These are phyloP conservation scores for Pichia inconspicua DNA, from an alignment of 1,139 yeast species.

Conservation along the genomic window DNA sequence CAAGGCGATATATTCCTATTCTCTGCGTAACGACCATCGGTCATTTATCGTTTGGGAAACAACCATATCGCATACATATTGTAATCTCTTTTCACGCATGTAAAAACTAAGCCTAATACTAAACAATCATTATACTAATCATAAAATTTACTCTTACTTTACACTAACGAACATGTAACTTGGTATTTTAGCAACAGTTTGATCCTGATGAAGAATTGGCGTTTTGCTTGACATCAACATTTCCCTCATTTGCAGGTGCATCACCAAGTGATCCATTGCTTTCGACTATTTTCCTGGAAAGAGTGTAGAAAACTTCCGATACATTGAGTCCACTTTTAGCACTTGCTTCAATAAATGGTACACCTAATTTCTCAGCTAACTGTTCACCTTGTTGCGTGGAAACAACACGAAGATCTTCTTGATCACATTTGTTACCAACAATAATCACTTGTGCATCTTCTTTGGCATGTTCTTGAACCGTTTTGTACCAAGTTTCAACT, in stretches of 20 bases:
- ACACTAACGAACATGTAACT: background rate
- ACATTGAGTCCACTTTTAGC: constrained; percentile 93
- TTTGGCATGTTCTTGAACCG: constrained; percentile 93
- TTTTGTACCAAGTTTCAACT: constrained; percentile 84
- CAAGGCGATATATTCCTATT: constrained; percentile 85
- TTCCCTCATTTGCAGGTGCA: constrained; percentile 22
- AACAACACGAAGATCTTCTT: constrained; percentile 68
- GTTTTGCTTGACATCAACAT: constrained; percentile 39
- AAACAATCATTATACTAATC: background rate
- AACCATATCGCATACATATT: constrained; percentile 78
- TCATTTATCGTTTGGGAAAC: constrained; percentile 83
- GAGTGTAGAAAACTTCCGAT: constrained; percentile 81
- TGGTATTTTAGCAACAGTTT: constrained; percentile 21
- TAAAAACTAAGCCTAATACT: background rate
- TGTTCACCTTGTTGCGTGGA: constrained; percentile 83
- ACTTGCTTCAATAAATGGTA: constrained; percentile 91
- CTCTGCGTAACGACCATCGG: constrained; percentile 71
- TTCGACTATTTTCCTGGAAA: constrained; percentile 84
- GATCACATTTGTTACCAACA: constrained; percentile 94
- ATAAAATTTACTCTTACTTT: background rate
- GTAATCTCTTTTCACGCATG: background rate
- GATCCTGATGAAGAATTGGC: constrained; percentile 15
- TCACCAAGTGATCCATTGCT: constrained; percentile 46
- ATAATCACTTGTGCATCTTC: constrained; percentile 90
- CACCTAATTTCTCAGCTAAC: constrained; percentile 77